Conservation (phyloP, 108 stramenopile genomes). For the Cylindrotheca closterium region DNA sequence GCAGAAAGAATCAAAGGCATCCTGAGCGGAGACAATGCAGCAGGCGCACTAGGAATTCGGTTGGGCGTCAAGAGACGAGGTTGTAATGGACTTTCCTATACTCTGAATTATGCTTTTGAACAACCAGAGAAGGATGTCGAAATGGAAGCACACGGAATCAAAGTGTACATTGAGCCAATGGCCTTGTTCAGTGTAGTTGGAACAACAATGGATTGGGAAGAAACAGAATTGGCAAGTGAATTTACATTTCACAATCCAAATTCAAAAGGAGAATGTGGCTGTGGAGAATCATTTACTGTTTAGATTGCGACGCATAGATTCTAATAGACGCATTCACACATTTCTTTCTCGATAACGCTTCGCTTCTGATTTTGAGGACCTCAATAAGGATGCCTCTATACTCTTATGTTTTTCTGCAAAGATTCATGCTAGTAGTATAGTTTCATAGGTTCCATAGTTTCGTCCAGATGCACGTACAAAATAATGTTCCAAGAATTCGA, state of each 20-base stretch:
- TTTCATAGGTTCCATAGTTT: constrained; percentile 46
- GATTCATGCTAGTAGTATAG: constrained; percentile 55
- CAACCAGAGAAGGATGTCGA: constrained; percentile 53
- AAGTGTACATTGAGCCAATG: constrained; percentile 97
- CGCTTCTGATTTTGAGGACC: neutral
- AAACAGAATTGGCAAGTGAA: constrained; percentile 94
- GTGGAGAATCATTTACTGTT: constrained; percentile 99
- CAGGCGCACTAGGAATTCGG: constrained; percentile 86
- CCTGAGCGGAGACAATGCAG: constrained; percentile 37
- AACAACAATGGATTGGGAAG: constrained; percentile 97
- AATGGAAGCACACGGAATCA: constrained; percentile 74
- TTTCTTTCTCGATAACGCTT: neutral
- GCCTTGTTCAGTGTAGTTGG: constrained; percentile 98
- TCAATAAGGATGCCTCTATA: no score
- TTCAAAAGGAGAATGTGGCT: constrained; percentile 98
- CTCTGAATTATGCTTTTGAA: constrained; percentile 94
- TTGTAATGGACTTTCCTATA: constrained; percentile 98
- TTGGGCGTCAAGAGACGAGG: constrained; percentile 95
- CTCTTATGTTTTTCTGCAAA: neutral
- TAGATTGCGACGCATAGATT: constrained; percentile 27
- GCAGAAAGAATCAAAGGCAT: constrained; percentile 60
- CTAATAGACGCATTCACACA: neutral
- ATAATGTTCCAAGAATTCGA: constrained; percentile 77
- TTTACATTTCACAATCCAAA: constrained; percentile 99
- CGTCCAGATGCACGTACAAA: constrained; percentile 43